phyloP scores from a whole-genome alignment of 2,329 filamentous ascomycete species.

The Ceratocystis albifundus region DNA sequence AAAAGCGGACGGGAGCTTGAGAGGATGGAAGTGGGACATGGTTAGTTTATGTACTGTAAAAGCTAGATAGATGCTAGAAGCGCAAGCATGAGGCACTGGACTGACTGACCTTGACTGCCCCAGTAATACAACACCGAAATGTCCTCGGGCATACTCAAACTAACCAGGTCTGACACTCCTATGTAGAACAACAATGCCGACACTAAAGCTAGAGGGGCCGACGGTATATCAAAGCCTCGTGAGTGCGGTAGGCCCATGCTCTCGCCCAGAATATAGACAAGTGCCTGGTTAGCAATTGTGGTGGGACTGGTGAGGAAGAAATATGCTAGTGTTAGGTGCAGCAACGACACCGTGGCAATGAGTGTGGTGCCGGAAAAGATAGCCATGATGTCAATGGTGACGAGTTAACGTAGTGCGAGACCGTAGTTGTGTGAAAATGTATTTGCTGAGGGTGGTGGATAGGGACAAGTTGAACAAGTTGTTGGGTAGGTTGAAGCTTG shows the following conservation, averaged over 20 bases:
- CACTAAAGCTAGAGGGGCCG: conserved; percentile 62
- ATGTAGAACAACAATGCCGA: conserved; percentile 53
- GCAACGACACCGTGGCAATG: conserved; percentile 68
- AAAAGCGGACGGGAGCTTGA: conserved; percentile 51
- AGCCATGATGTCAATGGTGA: conserved; percentile 48
- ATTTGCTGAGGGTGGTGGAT: not conserved
- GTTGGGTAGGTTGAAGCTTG: not conserved
- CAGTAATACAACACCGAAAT: conserved; percentile 52
- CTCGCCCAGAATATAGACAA: conserved; percentile 73
- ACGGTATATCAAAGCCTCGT: conserved; percentile 55
- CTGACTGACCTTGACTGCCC: conserved; percentile 50
- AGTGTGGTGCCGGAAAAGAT: conserved; percentile 70
- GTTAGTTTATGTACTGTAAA: conserved; percentile 18
- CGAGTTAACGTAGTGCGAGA: not conserved
- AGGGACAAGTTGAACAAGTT: conserved; percentile 5
- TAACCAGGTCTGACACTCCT: conserved; percentile 52
- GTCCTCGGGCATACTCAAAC: conserved; percentile 57
- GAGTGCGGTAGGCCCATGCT: conserved; percentile 65
- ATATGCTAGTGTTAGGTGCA: conserved; percentile 72
- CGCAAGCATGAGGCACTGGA: conserved; percentile 29
- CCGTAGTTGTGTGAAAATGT: not conserved
- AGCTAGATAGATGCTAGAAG: too few relatives aligned
- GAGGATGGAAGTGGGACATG: not conserved
- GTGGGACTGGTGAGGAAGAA: conserved; percentile 68
- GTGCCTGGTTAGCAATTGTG: conserved; percentile 62